Conservation (phyloP, 2,329 filamentous ascomycete genomes). For the Pseudogymnoascus sp. region DNA sequence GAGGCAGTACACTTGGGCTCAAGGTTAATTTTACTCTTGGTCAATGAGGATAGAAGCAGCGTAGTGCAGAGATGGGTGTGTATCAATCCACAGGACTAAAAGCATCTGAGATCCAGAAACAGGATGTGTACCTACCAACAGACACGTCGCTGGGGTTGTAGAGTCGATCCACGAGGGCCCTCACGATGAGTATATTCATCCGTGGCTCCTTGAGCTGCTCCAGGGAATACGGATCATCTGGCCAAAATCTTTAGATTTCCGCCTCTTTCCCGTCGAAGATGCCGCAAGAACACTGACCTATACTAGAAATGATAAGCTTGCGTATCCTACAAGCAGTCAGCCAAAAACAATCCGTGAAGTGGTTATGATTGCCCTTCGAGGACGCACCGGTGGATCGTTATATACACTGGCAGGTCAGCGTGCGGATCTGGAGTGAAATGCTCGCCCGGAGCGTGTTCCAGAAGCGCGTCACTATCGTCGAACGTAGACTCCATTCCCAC, state of each 20-base stretch:
- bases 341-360: background rate
- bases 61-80: background rate
- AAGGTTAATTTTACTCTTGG: background rate
- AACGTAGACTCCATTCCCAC: background rate
- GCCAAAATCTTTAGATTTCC: background rate
- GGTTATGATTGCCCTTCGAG: background rate
- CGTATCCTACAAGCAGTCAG: conserved; percentile 38
- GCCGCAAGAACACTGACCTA: conserved; percentile 40
- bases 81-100: conserved; percentile 11
- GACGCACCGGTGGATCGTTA: conserved; percentile 58
- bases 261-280: background rate
- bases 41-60: background rate
- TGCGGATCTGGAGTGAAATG: conserved; percentile 16
- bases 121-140: conserved; percentile 44
- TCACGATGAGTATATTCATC: conserved; percentile 72
- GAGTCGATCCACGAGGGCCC: conserved; percentile 75
- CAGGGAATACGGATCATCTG: conserved; percentile 58
- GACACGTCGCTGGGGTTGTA: conserved; percentile 75
- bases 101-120: background rate
- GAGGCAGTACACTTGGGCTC: conserved; percentile 63
- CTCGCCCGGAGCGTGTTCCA: background rate
- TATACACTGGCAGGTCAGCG: conserved; percentile 59
- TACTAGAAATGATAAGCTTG: conserved; percentile 54
- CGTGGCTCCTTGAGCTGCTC: conserved; percentile 73
- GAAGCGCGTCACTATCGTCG: background rate